Evolutionary conservation across 2,329 filamentous ascomycete genomes (phyloP).

Genomic region (Macrophomina phaseolina): DNA sequence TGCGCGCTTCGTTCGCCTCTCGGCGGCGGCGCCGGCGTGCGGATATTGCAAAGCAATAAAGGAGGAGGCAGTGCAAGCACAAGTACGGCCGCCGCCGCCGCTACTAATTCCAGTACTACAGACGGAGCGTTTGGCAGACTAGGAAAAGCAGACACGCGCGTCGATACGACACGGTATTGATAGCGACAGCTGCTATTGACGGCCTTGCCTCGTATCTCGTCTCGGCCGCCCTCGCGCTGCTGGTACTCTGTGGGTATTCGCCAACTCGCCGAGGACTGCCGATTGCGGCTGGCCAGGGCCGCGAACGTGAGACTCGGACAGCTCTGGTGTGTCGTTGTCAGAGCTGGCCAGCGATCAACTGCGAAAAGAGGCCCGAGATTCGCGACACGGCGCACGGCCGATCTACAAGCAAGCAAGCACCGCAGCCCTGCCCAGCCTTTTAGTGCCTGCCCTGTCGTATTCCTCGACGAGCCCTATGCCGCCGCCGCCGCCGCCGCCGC

Average conservation of each 20-base stretch:
- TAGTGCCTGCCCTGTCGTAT: conserved; percentile 18
- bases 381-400: conserved; percentile 23
- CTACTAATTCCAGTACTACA: neutral
- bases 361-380: conserved; percentile 9
- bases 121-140: neutral
- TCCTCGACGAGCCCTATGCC: neutral
- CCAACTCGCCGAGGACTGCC: neutral
- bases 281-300: neutral
- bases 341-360: neutral
- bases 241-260: neutral
- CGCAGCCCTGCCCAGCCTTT: neutral
- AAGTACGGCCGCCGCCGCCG: neutral
- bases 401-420: conserved; percentile 1
- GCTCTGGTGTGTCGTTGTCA: neutral
- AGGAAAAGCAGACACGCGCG: neutral
- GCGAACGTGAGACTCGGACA: conserved; percentile 5
- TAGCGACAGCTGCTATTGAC: conserved; percentile 10
- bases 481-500: neutral
- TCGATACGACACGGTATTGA: conserved; percentile 9
- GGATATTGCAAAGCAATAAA: neutral
- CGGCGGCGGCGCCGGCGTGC: neutral
- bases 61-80: neutral
- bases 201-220: conserved; percentile 15
- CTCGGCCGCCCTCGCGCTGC: neutral
- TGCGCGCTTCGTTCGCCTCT: too few relatives aligned